Evolutionary conservation across 176 grass and related monocot genomes (phyloP).

Genomic region (Tuctoria greenei): DNA sequence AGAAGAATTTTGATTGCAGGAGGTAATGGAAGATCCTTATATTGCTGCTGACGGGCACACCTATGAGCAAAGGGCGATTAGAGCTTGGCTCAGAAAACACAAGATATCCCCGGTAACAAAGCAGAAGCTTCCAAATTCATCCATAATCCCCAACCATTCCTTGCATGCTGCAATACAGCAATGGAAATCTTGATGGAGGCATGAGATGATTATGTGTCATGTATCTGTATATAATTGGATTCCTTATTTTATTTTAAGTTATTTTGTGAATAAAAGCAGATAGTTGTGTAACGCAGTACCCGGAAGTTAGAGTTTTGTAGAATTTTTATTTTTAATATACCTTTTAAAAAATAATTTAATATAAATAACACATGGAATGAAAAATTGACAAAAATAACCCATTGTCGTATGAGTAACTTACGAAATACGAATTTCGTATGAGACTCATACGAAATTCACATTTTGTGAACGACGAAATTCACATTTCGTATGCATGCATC

Average conservation of each 20-base stretch:
- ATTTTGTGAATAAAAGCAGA: slow-evolving; percentile 25
- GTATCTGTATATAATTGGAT: slow-evolving; percentile 31
- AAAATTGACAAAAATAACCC: too few species aligned
- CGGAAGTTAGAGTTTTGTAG: too few species aligned
- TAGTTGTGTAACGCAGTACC: slow-evolving; percentile 30
- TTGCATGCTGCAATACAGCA: slow-evolving; percentile 66
- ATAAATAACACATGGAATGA: too few species aligned
- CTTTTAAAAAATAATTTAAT: too few species aligned
- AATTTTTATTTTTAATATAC: too few species aligned
- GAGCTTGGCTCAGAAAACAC: slow-evolving; percentile 71
- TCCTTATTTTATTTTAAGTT: slow-evolving; percentile 1
- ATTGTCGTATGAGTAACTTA: too few species aligned
- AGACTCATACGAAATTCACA: too few species aligned
- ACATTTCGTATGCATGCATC: too few species aligned
- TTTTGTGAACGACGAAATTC: too few species aligned
- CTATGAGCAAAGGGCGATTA: slow-evolving; percentile 76
- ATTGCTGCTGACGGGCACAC: slow-evolving; percentile 84
- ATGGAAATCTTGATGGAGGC: slow-evolving; percentile 51
- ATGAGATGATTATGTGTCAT: neutral
- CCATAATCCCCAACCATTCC: slow-evolving; percentile 73
- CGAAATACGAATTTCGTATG: too few species aligned
- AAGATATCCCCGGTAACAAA: slow-evolving; percentile 66
- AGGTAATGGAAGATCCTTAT: slow-evolving; percentile 80
- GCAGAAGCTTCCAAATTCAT: slow-evolving; percentile 40
- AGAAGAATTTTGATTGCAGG: slow-evolving; percentile 39